Percentiles rank a stretch among this genome's conserved stretches.
phyloP scores from a whole-genome alignment of 768 basidiomycete genomes.

The Calocybe gangraenosa region DNA sequence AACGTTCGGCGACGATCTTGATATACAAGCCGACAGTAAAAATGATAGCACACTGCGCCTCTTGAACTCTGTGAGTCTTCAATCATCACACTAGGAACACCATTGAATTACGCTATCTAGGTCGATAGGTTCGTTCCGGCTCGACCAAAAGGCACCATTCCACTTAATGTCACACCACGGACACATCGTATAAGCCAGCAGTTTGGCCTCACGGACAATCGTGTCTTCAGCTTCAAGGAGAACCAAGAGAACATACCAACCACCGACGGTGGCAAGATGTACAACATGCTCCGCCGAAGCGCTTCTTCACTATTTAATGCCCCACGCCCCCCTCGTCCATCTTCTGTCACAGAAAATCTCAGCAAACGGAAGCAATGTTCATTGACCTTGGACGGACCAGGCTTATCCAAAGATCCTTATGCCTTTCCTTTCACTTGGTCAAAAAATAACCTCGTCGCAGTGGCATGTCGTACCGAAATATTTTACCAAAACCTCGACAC shows the following conservation, averaged over 20 bases:
- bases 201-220: slow-evolving; percentile 56
- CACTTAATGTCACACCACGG: slow-evolving; percentile 60
- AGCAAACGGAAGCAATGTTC: slow-evolving; percentile 49
- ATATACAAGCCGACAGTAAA: slow-evolving; percentile 20
- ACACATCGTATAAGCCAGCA: slow-evolving; percentile 63
- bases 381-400: slow-evolving; percentile 62
- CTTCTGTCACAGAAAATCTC: slow-evolving; percentile 58
- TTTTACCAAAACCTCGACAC: slow-evolving; percentile 62
- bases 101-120: slow-evolving; percentile 26
- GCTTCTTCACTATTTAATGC: slow-evolving; percentile 46
- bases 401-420: slow-evolving; percentile 48
- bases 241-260: slow-evolving; percentile 22
- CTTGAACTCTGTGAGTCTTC: slow-evolving; percentile 14
- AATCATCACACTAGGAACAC: too few relatives aligned
- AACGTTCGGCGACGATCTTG: slow-evolving; percentile 32
- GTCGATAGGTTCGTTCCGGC: slow-evolving; percentile 59
- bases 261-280: slow-evolving; percentile 34
- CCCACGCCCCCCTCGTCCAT: slow-evolving; percentile 21
- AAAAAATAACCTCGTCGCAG: slow-evolving; percentile 51
- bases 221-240: slow-evolving; percentile 50
- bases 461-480: slow-evolving; percentile 54
- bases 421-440: slow-evolving; percentile 65
- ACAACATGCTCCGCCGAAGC: slow-evolving; percentile 47
- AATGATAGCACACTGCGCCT: slow-evolving; percentile 9
- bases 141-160: slow-evolving; percentile 45